Evolutionary conservation across 257 asterid genomes (phyloP), one percentile per base, ranked within the genome.

Genomic region (Cynanchum wilfordii): DNA sequence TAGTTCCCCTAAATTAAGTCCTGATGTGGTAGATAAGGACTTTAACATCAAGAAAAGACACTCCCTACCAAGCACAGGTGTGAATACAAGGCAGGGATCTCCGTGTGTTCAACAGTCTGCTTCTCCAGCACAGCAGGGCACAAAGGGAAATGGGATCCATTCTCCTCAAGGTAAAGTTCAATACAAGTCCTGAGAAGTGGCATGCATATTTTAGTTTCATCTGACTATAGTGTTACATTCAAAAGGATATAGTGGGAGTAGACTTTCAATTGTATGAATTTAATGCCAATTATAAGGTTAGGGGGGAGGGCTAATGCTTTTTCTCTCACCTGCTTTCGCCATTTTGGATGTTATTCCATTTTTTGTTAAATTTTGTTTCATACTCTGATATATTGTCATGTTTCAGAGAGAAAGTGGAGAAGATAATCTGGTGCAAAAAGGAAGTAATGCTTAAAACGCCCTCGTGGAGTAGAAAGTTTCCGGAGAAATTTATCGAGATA

Each of bases 1-100:
- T 82, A 86, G 81, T 68, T 95, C 98, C 42, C 99, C 98, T 10
- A 90, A 89, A 78, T 92, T 97, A 54, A 95, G 98, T 80, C 99
- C 99, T 16, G 99, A 95, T 74, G 84, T 86, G 81, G 87, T 82
- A 36, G 96, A 86, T 73, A 95, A 90, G 84, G 98, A 95, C 55
- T 68, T 73, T 44, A 76, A 74, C 78, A 65, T 86, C 49, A 92
- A 85, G 81, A 95, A 92, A 88, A 87, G 98, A 51, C 98, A 87
- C 42, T 95, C 98, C 20, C 69, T 92, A 68, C 95, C 98, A 63
- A 92, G 88, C 68, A 70, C 83, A 33, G 94, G 89, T 62, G 70
- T 82, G 29, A 84, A 78, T 78, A 94, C 89, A 33, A 84, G 95
- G 82, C 98, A 95, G 70, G 97, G 88, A 66, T 95, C 99, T 62